Conservation (phyloP, 2,329 filamentous ascomycete genomes). For the Hymenoscyphus linearis region DNA sequence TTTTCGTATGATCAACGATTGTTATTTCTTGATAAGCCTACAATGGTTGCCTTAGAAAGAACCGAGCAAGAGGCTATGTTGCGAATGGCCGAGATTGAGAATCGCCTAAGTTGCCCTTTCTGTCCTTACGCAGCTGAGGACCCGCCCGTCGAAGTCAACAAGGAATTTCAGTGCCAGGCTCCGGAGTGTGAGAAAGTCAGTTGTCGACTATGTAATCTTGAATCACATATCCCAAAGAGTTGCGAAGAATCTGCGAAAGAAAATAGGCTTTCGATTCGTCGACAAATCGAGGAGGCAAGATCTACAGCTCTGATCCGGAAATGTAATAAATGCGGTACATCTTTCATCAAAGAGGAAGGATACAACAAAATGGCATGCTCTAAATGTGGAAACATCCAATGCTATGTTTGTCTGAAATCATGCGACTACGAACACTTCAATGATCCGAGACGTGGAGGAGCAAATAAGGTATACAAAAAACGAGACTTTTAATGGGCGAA, state of each 20-base stretch:
- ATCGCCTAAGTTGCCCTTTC: conserved; percentile 72
- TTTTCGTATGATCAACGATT: conserved; percentile 50
- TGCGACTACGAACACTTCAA: conserved; percentile 67
- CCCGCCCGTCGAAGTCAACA: conserved; percentile 59
- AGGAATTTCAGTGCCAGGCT: conserved; percentile 68
- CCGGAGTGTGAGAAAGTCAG: conserved; percentile 57
- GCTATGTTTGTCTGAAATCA: conserved; percentile 67
- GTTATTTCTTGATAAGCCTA: conserved; percentile 46
- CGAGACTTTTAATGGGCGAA: too few relatives aligned
- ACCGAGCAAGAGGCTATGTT: conserved; percentile 68
- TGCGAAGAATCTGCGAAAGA: conserved; percentile 64
- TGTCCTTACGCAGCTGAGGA: conserved; percentile 76
- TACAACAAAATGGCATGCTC: conserved; percentile 82
- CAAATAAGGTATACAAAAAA: too few relatives aligned
- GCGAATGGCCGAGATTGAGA: conserved; percentile 63
- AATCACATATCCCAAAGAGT: conserved; percentile 66
- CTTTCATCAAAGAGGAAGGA: conserved; percentile 71
- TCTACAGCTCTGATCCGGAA: conserved; percentile 69
- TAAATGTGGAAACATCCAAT: conserved; percentile 51
- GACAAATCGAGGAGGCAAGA: conserved; percentile 78
- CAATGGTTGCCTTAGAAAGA: conserved; percentile 58
- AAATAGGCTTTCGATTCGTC: conserved; percentile 54
- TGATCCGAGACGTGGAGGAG: conserved; percentile 42
- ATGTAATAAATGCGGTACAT: conserved; percentile 60
- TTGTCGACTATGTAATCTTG: conserved; percentile 62